Conservation (phyloP, 768 basidiomycete species). For the Kwoniella bestiolae region DNA sequence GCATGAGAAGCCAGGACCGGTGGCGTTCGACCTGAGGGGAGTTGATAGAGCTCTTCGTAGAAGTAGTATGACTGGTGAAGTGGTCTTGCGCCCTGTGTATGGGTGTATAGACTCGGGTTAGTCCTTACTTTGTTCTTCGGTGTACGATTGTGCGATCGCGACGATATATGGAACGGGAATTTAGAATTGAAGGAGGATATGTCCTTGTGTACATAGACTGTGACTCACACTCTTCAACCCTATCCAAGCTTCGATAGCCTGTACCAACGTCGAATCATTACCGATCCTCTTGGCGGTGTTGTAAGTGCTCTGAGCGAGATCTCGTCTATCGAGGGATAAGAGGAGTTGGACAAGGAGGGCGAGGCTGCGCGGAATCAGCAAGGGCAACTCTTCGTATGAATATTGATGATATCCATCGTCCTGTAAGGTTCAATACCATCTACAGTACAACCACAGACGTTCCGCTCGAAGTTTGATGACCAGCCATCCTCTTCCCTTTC, state of each 20-base stretch:
- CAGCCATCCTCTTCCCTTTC: too few species aligned
- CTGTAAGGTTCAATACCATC: too few species aligned
- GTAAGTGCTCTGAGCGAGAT: conserved; percentile 83
- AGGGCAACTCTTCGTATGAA: too few species aligned
- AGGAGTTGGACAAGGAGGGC: conserved; percentile 83
- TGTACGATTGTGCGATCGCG: too few species aligned
- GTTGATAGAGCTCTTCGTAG: conserved; percentile 58
- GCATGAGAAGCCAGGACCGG: conserved; percentile 56
- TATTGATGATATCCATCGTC: too few species aligned
- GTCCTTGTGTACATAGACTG: too few species aligned
- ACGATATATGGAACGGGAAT: too few species aligned
- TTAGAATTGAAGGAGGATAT: too few species aligned
- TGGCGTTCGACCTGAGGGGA: conserved; percentile 53
- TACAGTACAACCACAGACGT: too few species aligned
- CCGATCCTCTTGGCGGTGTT: conserved; percentile 81
- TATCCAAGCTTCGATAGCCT: conserved; percentile 79
- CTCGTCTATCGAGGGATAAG: conserved; percentile 84
- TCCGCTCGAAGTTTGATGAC: too few species aligned
- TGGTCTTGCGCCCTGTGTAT: conserved; percentile 47
- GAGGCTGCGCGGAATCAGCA: conserved; percentile 63
- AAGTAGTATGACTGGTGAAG: conserved; percentile 58
- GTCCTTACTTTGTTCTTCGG: not conserved
- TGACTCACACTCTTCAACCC: conserved; percentile 55
- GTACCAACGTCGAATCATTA: conserved; percentile 86
- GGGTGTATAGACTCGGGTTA: not conserved